Evolutionary conservation across 805 yeast species (phyloP).

Genomic region (Starmerella ratchasimensis): DNA sequence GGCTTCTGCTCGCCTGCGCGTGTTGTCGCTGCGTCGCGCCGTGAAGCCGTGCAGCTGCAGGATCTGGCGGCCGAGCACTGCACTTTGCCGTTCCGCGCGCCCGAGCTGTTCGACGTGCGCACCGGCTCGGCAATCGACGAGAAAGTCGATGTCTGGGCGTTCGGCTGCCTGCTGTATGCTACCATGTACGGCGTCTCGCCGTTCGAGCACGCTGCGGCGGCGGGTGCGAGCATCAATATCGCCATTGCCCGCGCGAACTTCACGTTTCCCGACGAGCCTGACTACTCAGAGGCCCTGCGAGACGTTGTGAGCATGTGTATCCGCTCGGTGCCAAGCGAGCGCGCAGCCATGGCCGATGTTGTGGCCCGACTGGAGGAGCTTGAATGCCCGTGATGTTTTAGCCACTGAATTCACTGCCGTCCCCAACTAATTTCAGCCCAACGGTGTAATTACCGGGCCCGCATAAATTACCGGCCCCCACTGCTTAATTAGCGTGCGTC

Average conservation of each 20-base stretch:
- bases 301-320: slow-evolving; percentile 48
- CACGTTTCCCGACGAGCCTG: slow-evolving; percentile 39
- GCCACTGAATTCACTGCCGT: no score
- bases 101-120: slow-evolving; percentile 70
- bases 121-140: slow-evolving; percentile 55
- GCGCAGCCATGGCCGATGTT: slow-evolving; percentile 55
- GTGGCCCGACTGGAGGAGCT: slow-evolving; percentile 22
- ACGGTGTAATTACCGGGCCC: no score
- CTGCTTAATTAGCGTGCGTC: no score
- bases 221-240: slow-evolving; percentile 68
- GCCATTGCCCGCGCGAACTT: slow-evolving; percentile 62
- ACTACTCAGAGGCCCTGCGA: slow-evolving; percentile 43
- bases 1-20: slow-evolving; percentile 67
- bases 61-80: slow-evolving; percentile 77
- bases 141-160: slow-evolving; percentile 77
- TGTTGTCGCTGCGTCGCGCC: slow-evolving; percentile 39
- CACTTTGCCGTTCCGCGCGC: slow-evolving; percentile 78
- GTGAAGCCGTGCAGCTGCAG: slow-evolving; percentile 60
- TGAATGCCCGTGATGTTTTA: no score
- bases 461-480: no score
- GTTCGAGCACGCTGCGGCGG: slow-evolving; percentile 66
- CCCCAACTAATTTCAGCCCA: no score
- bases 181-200: slow-evolving; percentile 72
- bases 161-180: slow-evolving; percentile 74
- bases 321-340: slow-evolving; percentile 40